Base-by-base conservation (phyloP, 108 stramenopile genomes). In the Skeletonema menzelii region DNA sequence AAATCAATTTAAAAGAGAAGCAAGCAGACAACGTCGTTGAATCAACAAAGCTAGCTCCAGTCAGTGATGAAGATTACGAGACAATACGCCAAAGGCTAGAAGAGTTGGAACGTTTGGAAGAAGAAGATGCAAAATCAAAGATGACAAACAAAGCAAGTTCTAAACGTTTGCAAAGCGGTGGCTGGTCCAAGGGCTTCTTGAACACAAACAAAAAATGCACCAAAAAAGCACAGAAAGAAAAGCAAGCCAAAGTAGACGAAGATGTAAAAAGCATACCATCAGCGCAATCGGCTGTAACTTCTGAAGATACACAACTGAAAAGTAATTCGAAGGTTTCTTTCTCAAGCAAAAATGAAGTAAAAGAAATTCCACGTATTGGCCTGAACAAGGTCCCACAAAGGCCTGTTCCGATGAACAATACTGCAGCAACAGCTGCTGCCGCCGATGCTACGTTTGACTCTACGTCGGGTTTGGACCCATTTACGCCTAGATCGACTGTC, bases 111-210 rank as follows among this genome's bases (percentile, higher is more conserved):
- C 37, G 59, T 8, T 35, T 81, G 63, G 80, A 81, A 44, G 69
- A 70, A 27, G 69, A 42, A 19, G 73, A 74, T 20, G 28, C 56
- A 24, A 58, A 27, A 55, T 38, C 59, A 20, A 77, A 70, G 32
- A 59, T 12, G 8, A 55, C 40, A 24, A 70, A 63, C 67, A 56
- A 17, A 5, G 65, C 64, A 11, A 56, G 62, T 64, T 70, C 73
- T 1, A 67, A 55, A 26, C 63, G 59, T 22, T 57, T 56, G 56
- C 59, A 67, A 38, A 70, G 74, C 13, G 65, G 67, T 27, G 80
- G 73, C 19, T 82, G 80, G 80, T 71, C 74, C 14, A 69, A 60
- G 56, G 80, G 80, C 46, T 82, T 82, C 47, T 30, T 82, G 24
- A 67, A 63, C 42, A 14, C 11, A 55, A 60, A 31, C 12, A 35